A percentile compares a stretch with the other conserved stretches of the same genome.
Evolutionary conservation across 2,329 filamentous ascomycete species (phyloP).

Genomic region (Alternaria atra): DNA sequence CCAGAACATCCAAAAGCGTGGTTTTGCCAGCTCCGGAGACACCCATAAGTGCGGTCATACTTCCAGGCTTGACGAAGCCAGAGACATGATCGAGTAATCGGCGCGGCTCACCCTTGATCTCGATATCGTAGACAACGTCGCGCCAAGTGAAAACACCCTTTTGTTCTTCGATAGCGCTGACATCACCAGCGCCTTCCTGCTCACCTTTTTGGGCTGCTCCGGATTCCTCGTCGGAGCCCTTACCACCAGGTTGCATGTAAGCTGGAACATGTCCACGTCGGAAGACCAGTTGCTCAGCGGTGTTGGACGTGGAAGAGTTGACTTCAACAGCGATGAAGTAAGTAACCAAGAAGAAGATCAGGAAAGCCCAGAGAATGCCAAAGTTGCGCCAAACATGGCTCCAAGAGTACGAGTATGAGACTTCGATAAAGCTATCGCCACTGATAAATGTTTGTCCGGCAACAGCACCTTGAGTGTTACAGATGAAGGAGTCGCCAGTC

Average conservation of each 20-base stretch:
- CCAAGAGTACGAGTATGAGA: constrained; percentile 50
- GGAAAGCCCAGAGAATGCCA: constrained; percentile 68
- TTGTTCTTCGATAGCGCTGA: constrained; percentile 52
- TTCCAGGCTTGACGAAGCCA: constrained; percentile 65
- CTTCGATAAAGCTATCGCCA: constrained; percentile 50
- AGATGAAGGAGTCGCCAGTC: constrained; percentile 46
- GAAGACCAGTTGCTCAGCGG: constrained; percentile 76
- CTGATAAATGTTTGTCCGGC: constrained; percentile 50
- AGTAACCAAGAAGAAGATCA: constrained; percentile 69
- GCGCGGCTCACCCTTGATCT: constrained; percentile 56
- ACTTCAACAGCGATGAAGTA: constrained; percentile 72
- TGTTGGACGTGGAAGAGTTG: constrained; percentile 69
- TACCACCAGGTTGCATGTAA: constrained; percentile 47
- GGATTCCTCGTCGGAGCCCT: constrained; percentile 49
- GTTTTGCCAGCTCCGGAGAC: constrained; percentile 52
- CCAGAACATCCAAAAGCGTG: constrained; percentile 49
- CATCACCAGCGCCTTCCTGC: constrained; percentile 48
- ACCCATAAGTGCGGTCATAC: constrained; percentile 53
- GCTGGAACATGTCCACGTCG: constrained; percentile 55
- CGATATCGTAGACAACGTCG: constrained; percentile 47
- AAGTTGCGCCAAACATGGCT: constrained; percentile 67
- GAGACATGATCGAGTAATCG: constrained; percentile 64
- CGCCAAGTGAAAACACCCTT: constrained; percentile 54
- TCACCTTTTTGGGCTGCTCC: constrained; percentile 37
- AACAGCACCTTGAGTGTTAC: constrained; percentile 50